Base-by-base conservation (phyloP, 345 rosid species). In the Cochlearia excelsa region DNA sequence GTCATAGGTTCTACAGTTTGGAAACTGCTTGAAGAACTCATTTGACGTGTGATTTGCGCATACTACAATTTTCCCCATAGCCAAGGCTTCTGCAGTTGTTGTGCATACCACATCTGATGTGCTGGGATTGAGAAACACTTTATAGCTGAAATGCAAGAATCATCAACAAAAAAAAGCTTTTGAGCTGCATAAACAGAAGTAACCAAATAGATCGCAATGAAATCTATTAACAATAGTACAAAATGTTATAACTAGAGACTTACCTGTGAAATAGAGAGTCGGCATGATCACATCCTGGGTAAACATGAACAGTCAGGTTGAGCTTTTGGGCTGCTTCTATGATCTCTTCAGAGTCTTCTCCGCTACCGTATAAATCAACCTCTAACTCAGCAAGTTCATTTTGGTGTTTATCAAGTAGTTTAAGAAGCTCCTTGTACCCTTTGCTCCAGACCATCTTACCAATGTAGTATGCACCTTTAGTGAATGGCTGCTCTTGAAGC, bases 371-470 rank as follows among this genome's bases (percentile, higher is more conserved):
- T 57, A 89, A 75, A 79, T 93, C 92, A 65, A 93, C 69, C 71
- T 89, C 90, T 55, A 89, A 74, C 39, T 78, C 87, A 55, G 70
- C 52, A 38, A 89, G 74, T 63, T 89, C 87, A 68, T 79, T 79
- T 75, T 85, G 95, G 77, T 87, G 84, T 65, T 78, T 76, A 33
- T 5, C 59, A 41, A 93, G 85, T 53, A 89, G 87, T 64, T 73
- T 80, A 61, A 93, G 84, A 30, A 93, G 82, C 75, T 93, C 99
- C 69, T 70, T 80, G 75, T 87, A 93, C 68, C 99, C 97, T 82
- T 93, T 93, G 81, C 78, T 85, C 99, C 99, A 90, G 5, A 87
- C 80, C 96, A 93, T 90, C 79, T 93, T 93, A 46, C 96, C 97
- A 63, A 93, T 93, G 74, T 87, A 89, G 77, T 87, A 89, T 10